These are phyloP conservation scores for Coemansia sp. DNA, from an alignment of 192 early-diverging fungal genomes.

Conservation along the genomic window DNA sequence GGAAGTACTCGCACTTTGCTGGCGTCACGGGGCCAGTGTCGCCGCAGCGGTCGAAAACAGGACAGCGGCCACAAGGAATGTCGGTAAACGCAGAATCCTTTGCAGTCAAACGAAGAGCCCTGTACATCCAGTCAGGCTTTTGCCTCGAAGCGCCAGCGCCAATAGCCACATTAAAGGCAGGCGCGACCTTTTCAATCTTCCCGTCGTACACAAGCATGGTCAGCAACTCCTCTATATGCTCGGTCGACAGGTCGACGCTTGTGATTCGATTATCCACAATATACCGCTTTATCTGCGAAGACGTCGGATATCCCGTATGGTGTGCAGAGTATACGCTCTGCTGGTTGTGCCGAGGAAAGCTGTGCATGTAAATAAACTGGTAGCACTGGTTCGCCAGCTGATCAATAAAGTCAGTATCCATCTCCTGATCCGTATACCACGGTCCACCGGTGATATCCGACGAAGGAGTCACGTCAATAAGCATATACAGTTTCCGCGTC, in stretches of 20 bases:
- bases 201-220: constrained; percentile 87
- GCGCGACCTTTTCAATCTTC: constrained; percentile 69
- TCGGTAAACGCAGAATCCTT: constrained; percentile 68
- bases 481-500: constrained; percentile 88
- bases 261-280: constrained; percentile 72
- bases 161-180: constrained; percentile 55
- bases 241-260: constrained; percentile 68
- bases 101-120: constrained; percentile 60
- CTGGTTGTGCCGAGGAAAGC: constrained; percentile 51
- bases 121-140: constrained; percentile 69
- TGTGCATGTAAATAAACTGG: constrained; percentile 68
- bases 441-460: constrained; percentile 88
- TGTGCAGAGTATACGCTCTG: constrained; percentile 63
- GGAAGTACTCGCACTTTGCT: constrained; percentile 75
- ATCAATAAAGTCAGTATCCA: constrained; percentile 91
- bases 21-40: constrained; percentile 76
- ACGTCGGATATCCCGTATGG: constrained; percentile 71
- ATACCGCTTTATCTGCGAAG: constrained; percentile 67
- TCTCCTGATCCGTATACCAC: constrained; percentile 91
- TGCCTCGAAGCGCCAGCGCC: constrained; percentile 62
- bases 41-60: constrained; percentile 77
- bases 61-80: constrained; percentile 88
- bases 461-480: constrained; percentile 78
- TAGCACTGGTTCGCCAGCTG: constrained; percentile 69
- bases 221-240: constrained; percentile 77